phyloP scores from a whole-genome alignment of 2,329 filamentous ascomycete species.

The Leptographium wingfieldii region DNA sequence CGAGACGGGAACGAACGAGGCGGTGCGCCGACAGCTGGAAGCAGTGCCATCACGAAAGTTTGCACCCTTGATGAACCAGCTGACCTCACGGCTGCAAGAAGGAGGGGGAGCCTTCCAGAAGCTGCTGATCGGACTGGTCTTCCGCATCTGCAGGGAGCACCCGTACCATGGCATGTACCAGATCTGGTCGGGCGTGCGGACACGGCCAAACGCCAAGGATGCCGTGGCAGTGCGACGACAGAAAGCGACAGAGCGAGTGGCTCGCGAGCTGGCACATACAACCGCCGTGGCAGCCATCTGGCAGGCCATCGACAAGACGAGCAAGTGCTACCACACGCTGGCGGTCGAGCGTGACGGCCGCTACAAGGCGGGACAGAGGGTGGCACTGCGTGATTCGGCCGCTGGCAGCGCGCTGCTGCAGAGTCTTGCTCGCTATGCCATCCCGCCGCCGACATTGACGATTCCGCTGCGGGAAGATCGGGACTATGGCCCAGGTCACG shows the following conservation, averaged over 20 bases:
- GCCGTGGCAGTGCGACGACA: conserved; percentile 61
- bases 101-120: conserved; percentile 56
- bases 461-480: conserved; percentile 60
- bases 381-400: conserved; percentile 41
- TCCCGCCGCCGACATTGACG: conserved; percentile 84
- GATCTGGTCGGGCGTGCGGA: conserved; percentile 71
- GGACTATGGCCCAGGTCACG: conserved; percentile 50
- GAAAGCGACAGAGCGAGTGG: conserved; percentile 57
- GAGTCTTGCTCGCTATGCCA: conserved; percentile 48
- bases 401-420: conserved; percentile 52
- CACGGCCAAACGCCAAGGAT: conserved; percentile 57
- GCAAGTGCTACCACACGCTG: conserved; percentile 51
- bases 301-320: conserved; percentile 60
- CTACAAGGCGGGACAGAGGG: conserved; percentile 55
- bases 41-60: conserved; percentile 86
- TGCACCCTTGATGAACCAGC: conserved; percentile 83
- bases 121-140: conserved; percentile 60
- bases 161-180: conserved; percentile 97
- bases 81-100: conserved; percentile 81
- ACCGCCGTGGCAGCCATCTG: conserved; percentile 45
- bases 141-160: conserved; percentile 80
- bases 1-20: conserved; percentile 63
- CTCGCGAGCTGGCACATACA: conserved; percentile 44
- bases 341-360: conserved; percentile 53
- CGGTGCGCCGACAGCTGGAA: conserved; percentile 56